These are phyloP conservation scores for Floccularia luteovirens DNA, from an alignment of 768 basidiomycete genomes.

Conservation along the genomic window DNA sequence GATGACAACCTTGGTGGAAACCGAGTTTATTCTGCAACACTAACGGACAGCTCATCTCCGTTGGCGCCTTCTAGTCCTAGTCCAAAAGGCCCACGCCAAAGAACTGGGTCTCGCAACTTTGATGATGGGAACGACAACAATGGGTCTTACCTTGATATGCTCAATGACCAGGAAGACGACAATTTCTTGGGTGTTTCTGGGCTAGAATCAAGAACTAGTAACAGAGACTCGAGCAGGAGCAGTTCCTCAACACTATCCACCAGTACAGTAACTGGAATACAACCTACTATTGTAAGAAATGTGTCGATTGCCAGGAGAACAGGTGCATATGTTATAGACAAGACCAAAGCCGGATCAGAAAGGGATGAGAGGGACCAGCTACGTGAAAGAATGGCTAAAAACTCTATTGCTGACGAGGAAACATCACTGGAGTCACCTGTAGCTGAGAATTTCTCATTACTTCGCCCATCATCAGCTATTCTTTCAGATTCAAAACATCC, in stretches of 20 bases:
- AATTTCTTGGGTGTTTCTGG: slow-evolving; percentile 11
- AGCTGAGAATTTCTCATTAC: slow-evolving; percentile 2
- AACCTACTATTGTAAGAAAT: slow-evolving; percentile 32
- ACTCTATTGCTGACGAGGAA: background rate
- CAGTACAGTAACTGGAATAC: slow-evolving; percentile 32
- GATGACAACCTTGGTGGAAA: slow-evolving; percentile 7
- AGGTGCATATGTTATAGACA: slow-evolving; percentile 42
- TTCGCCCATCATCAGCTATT: slow-evolving; percentile 3
- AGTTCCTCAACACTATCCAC: slow-evolving; percentile 37
- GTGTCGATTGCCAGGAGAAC: slow-evolving; percentile 42
- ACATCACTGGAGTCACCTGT: background rate
- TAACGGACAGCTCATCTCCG: slow-evolving; percentile 15
- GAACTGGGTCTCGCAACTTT: background rate
- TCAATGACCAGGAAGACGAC: slow-evolving; percentile 10
- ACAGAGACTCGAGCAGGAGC: slow-evolving; percentile 38
- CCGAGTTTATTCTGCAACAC: slow-evolving; percentile 14
- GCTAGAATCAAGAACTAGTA: slow-evolving; percentile 13
- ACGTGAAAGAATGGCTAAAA: background rate
- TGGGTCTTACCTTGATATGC: too few species aligned
- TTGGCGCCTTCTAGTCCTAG: slow-evolving; percentile 16
- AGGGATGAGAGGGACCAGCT: background rate
- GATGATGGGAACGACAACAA: slow-evolving; percentile 4
- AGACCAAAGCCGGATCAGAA: slow-evolving; percentile 8
- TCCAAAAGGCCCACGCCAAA: background rate
- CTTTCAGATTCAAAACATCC: slow-evolving; percentile 14